A percentile compares a stretch with the other conserved stretches of the same genome.
Evolutionary conservation across 83 land plant species (phyloP).

Genomic region (Diphasiastrum complanatum): DNA sequence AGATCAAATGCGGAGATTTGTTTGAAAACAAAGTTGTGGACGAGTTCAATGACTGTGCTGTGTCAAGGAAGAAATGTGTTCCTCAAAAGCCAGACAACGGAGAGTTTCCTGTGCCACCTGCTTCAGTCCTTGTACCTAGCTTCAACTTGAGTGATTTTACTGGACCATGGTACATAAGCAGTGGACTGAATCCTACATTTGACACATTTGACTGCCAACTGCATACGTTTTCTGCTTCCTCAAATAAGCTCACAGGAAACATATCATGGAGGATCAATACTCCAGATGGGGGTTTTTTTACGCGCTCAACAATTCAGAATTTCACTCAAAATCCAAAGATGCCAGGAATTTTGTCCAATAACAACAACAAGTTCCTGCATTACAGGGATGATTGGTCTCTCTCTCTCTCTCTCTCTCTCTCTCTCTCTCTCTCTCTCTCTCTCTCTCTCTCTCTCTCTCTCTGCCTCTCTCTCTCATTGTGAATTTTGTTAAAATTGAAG

Average conservation of each 20-base stretch:
- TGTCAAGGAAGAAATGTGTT: slow-evolving; percentile 90
- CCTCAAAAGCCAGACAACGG: slow-evolving; percentile 73
- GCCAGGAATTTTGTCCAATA: slow-evolving; percentile 79
- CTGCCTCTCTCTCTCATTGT: background rate
- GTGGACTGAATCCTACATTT: slow-evolving; percentile 82
- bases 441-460: background rate
- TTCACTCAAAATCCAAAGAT: slow-evolving; percentile 77
- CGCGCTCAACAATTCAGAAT: slow-evolving; percentile 75
- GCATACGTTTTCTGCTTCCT: slow-evolving; percentile 65
- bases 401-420: background rate
- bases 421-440: background rate
- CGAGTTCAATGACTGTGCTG: slow-evolving; percentile 93
- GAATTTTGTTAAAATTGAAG: background rate
- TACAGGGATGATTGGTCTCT: slow-evolving; percentile 92
- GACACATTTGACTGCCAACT: slow-evolving; percentile 88
- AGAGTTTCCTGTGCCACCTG: slow-evolving; percentile 68
- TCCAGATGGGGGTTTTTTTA: slow-evolving; percentile 86
- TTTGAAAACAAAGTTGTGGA: slow-evolving; percentile 96
- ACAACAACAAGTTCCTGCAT: slow-evolving; percentile 89
- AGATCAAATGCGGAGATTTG: slow-evolving; percentile 93
- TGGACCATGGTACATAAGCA: slow-evolving; percentile 90
- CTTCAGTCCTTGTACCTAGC: slow-evolving; percentile 53
- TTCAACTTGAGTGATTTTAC: slow-evolving; percentile 68
- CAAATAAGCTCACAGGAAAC: slow-evolving; percentile 57
- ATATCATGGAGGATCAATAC: slow-evolving; percentile 79